Evolutionary conservation across 352 stramenopile genomes (phyloP).

Genomic region (Globisporangium lucens): DNA sequence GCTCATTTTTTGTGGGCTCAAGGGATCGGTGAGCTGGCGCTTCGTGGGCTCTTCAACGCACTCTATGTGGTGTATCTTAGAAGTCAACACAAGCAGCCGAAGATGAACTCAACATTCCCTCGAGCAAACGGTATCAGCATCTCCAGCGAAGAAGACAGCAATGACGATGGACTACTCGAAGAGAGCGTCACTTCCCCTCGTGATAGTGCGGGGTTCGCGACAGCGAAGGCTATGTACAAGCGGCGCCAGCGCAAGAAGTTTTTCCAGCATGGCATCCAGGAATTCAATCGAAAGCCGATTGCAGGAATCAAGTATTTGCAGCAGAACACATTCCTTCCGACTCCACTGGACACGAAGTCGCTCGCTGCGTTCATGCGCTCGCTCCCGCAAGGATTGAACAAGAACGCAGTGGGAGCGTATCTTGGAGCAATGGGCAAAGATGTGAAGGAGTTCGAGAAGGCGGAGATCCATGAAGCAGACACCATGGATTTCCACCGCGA

Average conservation of each 20-base stretch:
- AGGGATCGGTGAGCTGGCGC: slow-evolving; percentile 56
- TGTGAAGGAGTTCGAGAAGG: slow-evolving; percentile 70
- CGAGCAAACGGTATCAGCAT: slow-evolving; percentile 12
- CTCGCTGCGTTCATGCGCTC: slow-evolving; percentile 88
- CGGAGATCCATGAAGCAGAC: slow-evolving; percentile 72
- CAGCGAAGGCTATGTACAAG: slow-evolving; percentile 48
- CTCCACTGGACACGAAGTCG: slow-evolving; percentile 64
- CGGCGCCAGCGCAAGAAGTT: slow-evolving; percentile 78
- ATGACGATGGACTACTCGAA: slow-evolving; percentile 31
- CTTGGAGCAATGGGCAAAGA: slow-evolving; percentile 85
- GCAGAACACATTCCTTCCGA: slow-evolving; percentile 72
- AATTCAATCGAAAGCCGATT: slow-evolving; percentile 95
- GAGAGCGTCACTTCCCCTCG: slow-evolving; percentile 18
- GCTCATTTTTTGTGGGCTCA: slow-evolving; percentile 68
- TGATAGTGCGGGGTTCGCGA: slow-evolving; percentile 26
- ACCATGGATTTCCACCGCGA: slow-evolving; percentile 84
- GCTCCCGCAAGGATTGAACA: slow-evolving; percentile 76
- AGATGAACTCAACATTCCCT: slow-evolving; percentile 9
- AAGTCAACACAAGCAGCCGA: slow-evolving; percentile 34
- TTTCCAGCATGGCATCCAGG: slow-evolving; percentile 82
- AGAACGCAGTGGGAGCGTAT: slow-evolving; percentile 77
- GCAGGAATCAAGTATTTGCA: slow-evolving; percentile 88
- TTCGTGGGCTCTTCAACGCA: slow-evolving; percentile 72
- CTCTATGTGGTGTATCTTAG: slow-evolving; percentile 72
- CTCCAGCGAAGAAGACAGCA: slow-evolving; percentile 26